Conservation (phyloP, 2,329 filamentous ascomycete species). For the Ploettnerulaceae sp. region DNA sequence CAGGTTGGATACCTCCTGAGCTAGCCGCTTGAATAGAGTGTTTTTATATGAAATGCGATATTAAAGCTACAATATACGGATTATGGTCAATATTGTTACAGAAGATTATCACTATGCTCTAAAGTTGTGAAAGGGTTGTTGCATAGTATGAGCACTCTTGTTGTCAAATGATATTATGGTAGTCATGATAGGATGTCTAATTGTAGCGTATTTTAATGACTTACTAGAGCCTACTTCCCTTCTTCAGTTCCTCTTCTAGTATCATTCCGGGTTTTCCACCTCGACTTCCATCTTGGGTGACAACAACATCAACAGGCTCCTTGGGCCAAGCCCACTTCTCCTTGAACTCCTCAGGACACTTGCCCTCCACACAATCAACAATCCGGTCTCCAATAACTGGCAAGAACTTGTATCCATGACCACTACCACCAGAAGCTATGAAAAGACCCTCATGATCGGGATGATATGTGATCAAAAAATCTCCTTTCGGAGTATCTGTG, state of each 20-base stretch:
- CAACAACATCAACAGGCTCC: conserved; percentile 27
- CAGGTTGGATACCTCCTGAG: no score
- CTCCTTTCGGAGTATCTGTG: conserved; percentile 57
- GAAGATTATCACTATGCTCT: no score
- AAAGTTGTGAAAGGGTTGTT: no score
- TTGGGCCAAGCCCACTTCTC: conserved; percentile 51
- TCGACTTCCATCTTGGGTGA: conserved; percentile 32
- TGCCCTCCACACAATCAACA: conserved; percentile 38
- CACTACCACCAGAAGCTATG: conserved; percentile 44
- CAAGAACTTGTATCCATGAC: conserved; percentile 48
- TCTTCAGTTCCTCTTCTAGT: conserved; percentile 25
- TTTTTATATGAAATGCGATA: no score
- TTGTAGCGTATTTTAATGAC: background rate
- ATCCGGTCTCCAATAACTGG: conserved; percentile 44
- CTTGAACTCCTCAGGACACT: conserved; percentile 39
- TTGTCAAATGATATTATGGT: background rate
- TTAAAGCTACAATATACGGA: no score
- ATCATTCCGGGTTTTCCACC: conserved; percentile 29
- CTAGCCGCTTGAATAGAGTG: no score
- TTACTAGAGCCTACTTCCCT: conserved; percentile 17
- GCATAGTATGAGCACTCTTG: background rate
- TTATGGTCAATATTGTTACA: no score
- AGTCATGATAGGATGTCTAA: background rate
- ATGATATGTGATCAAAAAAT: conserved; percentile 57
- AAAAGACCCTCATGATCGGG: conserved; percentile 44